These are phyloP conservation scores for Phialophora verrucosa DNA, from an alignment of 2,329 filamentous ascomycete genomes.

Conservation along the genomic window DNA sequence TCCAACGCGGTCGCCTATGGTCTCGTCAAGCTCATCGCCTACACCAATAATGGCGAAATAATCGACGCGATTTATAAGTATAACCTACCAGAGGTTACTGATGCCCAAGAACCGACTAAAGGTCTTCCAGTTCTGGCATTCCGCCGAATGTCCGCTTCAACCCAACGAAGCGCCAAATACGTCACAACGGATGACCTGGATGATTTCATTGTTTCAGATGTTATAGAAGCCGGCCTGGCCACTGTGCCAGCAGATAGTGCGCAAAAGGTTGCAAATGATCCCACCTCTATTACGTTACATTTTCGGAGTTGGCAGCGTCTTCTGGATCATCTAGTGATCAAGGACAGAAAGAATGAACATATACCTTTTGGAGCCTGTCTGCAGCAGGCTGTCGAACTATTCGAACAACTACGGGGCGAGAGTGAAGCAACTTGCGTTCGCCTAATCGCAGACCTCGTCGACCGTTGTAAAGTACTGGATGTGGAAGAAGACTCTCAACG, in stretches of 20 bases:
- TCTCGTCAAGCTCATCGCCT: slow-evolving; percentile 23
- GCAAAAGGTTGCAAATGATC: not conserved
- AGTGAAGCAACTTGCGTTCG: not conserved
- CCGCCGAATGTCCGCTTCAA: not conserved
- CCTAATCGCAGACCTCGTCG: slow-evolving; percentile 20
- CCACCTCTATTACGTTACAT: not conserved
- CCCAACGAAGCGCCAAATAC: slow-evolving; percentile 23
- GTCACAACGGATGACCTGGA: slow-evolving; percentile 25
- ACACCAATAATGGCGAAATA: slow-evolving; percentile 16
- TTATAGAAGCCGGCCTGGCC: not conserved
- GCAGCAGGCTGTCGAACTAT: slow-evolving; percentile 6
- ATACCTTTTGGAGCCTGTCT: slow-evolving; percentile 6
- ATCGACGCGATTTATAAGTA: slow-evolving; percentile 28
- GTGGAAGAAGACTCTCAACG: slow-evolving; percentile 25
- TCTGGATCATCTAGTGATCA: slow-evolving; percentile 8
- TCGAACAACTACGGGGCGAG: not conserved
- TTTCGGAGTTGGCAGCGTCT: slow-evolving; percentile 24
- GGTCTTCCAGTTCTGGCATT: not conserved
- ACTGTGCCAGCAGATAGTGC: not conserved
- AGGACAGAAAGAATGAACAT: not conserved
- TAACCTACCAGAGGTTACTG: not conserved
- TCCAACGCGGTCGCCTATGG: not conserved
- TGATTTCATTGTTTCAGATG: slow-evolving; percentile 30
- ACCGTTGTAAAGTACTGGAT: slow-evolving; percentile 14
- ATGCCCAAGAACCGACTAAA: not conserved